Base-by-base conservation (phyloP, 306 rosid species). In the Dryas octopetala region DNA sequence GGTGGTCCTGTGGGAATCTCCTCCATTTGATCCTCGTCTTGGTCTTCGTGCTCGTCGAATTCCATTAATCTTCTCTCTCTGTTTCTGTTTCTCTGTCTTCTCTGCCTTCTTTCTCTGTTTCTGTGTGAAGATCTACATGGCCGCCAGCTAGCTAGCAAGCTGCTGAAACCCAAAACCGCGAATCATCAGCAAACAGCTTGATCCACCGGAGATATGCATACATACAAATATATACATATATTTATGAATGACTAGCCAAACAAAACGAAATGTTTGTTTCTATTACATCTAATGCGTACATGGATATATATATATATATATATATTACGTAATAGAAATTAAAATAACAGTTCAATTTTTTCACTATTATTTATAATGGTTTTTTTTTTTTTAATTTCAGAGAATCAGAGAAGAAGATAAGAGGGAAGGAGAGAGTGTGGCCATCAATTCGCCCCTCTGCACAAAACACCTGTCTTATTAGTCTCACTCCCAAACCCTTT, bases 31-130 rank as follows among this genome's bases (percentile, higher is more conserved):
- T 85, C 86, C 87, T 83, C 91, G 10, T 88, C 92, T 51, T 82
- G 86, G 66, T 87, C 85, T 28, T 85, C 96, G 81, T 88, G 88
- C 19, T 87, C 88, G 7, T 86, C 90, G 65, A 89, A 91, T 32
- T 91, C 98, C 98, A 93, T 93, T 19, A 67, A 9, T 41, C 7
- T 10, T 46, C 28, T 47, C 74, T 45, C 74, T 54, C 52, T 52
- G 51, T 62, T 23, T 74, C 9, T 51, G 5, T 1, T 32, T 19
- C 45, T 60, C 4, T 23, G 23, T 19, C 23, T 23, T 23, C 23
- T 23, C 23, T 23, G 23, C 23, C 7, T 10, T 46, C 28, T 47
- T 71, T 45, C 74, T 54, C 52, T 52, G 51, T 62, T 23, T 74
- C 9, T 51, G 5, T 1, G 44, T 19, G 86, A 81, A 70, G 86